Evolutionary conservation across 1,139 yeast species (phyloP), one percentile per base, ranked within the genome.

Genomic region (Hansenula lynferdii): DNA sequence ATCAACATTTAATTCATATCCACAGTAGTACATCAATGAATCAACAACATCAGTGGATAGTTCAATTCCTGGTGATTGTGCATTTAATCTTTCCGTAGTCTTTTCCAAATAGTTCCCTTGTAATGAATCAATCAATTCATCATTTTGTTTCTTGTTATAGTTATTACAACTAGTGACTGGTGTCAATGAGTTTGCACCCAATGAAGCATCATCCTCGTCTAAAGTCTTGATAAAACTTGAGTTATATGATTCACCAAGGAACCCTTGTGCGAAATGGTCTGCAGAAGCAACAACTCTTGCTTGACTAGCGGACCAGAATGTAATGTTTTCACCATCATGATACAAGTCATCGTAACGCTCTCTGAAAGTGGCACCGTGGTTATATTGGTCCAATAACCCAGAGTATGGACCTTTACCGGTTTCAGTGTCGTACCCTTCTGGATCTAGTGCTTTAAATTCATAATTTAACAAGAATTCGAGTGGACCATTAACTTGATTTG

Each of bases 1-100:
- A 25, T 59, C 60, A 14, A 66, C 72, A 47, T 71, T 71, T 45
- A 76, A 57, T 51, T 76, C 84, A 54, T 63, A 78, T 3, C 77
- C 78, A 57, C 81, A 77, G 31, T 59, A 72, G 59, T 35, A 60
- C 57, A 47, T 69, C 60, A 45, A 75, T 49, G 35, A 57, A 46
- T 50, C 50, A 25, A 75, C 64, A 44, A 76, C 80, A 7, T 50
- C 42, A 1, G 57, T 45, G 5, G 70, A 61, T 11, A 67, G 41
- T 43, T 65, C 53, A 33, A 67, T 61, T 0, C 65, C 72, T 2
- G 69, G 69, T 33, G 68, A 59, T 8, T 54, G 51, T 2, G 27
- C 28, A 30, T 58, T 58, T 35, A 62, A 45, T 38, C 66, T 50
- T 8, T 43, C 32, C 5, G 59, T 49, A 30, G 59, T 57, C 4